phyloP scores from a whole-genome alignment of 108 stramenopile species.

The Halocafeteria seosinensis region DNA sequence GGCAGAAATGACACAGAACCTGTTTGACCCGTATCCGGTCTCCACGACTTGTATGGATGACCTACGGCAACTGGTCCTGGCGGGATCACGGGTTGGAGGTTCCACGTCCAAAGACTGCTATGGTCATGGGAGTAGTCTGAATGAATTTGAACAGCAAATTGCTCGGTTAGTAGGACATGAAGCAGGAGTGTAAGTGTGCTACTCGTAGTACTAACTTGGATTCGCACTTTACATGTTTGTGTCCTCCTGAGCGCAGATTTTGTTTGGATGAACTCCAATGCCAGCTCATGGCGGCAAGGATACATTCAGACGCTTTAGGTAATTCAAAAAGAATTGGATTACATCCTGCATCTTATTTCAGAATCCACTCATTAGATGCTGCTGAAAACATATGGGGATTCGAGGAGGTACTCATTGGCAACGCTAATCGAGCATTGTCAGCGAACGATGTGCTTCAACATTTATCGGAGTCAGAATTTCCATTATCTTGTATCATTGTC shows the following conservation, averaged over 20 bases:
- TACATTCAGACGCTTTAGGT: constrained; percentile 21
- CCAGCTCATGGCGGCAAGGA: constrained; percentile 47
- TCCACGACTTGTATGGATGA: too few relatives aligned
- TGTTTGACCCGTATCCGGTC: too few relatives aligned
- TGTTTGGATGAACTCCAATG: constrained; percentile 60
- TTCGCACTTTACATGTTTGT: not conserved
- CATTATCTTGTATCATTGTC: constrained; percentile 28
- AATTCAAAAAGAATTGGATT: constrained; percentile 31
- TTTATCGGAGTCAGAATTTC: not conserved
- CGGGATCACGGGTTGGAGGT: too few relatives aligned
- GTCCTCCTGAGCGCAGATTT: constrained; percentile 19
- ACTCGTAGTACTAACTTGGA: not conserved
- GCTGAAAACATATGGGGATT: constrained; percentile 35
- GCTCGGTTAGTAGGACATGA: constrained; percentile 43
- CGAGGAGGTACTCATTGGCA: constrained; percentile 20
- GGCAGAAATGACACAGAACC: too few relatives aligned
- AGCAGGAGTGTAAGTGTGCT: constrained; percentile 34
- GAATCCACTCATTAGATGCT: constrained; percentile 47
- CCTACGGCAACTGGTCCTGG: too few relatives aligned
- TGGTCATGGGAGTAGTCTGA: constrained; percentile 17
- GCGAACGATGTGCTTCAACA: constrained; percentile 5
- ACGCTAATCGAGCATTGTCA: not conserved
- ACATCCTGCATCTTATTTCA: constrained; percentile 48
- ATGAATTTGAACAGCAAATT: constrained; percentile 47
- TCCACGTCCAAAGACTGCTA: too few relatives aligned